Conservation (phyloP, 306 rosid genomes). For the Dryas drummondii region DNA sequence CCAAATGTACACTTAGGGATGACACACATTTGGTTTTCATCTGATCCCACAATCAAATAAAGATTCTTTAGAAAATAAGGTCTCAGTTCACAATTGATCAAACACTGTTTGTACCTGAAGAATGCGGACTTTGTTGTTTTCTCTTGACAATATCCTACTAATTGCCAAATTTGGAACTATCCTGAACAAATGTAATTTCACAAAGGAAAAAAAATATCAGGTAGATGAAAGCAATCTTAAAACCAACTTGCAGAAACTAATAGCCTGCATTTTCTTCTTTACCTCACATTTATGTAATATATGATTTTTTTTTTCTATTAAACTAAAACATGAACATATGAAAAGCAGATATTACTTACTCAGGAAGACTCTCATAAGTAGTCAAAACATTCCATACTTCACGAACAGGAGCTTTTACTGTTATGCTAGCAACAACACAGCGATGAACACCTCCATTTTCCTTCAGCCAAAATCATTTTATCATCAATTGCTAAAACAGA, state of each 20-base stretch:
- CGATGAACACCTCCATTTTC: constrained; percentile 99
- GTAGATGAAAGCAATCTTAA: constrained; percentile 19
- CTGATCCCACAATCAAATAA: background rate
- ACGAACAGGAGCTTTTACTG: constrained; percentile 89
- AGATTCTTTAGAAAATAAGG: background rate
- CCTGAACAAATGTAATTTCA: constrained; percentile 45
- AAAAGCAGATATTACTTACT: constrained; percentile 51
- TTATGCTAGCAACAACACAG: constrained; percentile 89
- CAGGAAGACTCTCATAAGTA: constrained; percentile 90
- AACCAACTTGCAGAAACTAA: constrained; percentile 3
- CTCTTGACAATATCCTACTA: constrained; percentile 82
- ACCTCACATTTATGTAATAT: background rate
- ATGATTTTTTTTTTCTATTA: background rate
- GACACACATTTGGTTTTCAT: background rate
- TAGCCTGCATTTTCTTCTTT: background rate
- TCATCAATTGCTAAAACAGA: constrained; percentile 21
- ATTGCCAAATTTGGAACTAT: constrained; percentile 95
- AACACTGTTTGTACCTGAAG: constrained; percentile 62
- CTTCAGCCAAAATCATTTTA: constrained; percentile 52
- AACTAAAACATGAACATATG: background rate
- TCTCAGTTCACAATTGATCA: background rate
- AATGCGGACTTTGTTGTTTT: constrained; percentile 93
- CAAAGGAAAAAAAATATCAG: constrained; percentile 9
- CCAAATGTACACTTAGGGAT: background rate
- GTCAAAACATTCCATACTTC: constrained; percentile 89